phyloP scores from a whole-genome alignment of 495 filamentous ascomycete genomes.

The Penicillium coprophilum region DNA sequence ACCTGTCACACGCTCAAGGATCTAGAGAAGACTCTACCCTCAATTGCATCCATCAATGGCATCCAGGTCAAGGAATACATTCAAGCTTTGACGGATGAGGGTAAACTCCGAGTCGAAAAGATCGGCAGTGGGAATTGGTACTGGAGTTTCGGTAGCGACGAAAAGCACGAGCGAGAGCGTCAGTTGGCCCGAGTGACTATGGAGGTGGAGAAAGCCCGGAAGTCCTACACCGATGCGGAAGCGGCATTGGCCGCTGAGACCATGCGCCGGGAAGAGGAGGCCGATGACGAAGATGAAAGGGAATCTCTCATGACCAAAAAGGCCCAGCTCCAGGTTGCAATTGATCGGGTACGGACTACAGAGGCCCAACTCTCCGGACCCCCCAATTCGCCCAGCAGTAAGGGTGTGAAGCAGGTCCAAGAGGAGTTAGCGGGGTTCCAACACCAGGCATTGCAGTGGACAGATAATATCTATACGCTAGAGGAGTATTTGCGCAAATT shows the following conservation, averaged over 20 bases:
- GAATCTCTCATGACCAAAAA: slow-evolving; percentile 26
- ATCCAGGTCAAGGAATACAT: slow-evolving; percentile 73
- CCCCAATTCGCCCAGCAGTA: slow-evolving; percentile 45
- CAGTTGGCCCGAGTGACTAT: slow-evolving; percentile 48
- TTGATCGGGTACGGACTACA: slow-evolving; percentile 24
- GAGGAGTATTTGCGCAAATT: slow-evolving; percentile 58
- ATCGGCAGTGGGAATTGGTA: slow-evolving; percentile 83
- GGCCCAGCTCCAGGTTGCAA: slow-evolving; percentile 29
- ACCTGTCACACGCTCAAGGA: slow-evolving; percentile 73
- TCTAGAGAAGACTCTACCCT: slow-evolving; percentile 67
- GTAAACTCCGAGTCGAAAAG: slow-evolving; percentile 69
- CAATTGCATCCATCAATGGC: slow-evolving; percentile 64
- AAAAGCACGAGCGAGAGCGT: slow-evolving; percentile 52
- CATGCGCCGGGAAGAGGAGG: slow-evolving; percentile 20
- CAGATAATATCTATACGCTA: slow-evolving; percentile 64
- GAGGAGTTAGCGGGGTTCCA: slow-evolving; percentile 49
- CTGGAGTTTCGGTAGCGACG: slow-evolving; percentile 70
- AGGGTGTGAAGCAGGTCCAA: slow-evolving; percentile 51
- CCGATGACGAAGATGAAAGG: slow-evolving; percentile 25
- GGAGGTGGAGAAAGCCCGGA: slow-evolving; percentile 55
- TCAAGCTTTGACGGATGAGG: slow-evolving; percentile 62
- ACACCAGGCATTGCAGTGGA: slow-evolving; percentile 52
- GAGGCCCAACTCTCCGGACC: slow-evolving; percentile 22
- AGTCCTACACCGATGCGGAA: slow-evolving; percentile 21
- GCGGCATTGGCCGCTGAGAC: slow-evolving; percentile 27